These are phyloP conservation scores for Protea cynaroides DNA, from an alignment of 164 flowering plant genomes.

Conservation along the genomic window DNA sequence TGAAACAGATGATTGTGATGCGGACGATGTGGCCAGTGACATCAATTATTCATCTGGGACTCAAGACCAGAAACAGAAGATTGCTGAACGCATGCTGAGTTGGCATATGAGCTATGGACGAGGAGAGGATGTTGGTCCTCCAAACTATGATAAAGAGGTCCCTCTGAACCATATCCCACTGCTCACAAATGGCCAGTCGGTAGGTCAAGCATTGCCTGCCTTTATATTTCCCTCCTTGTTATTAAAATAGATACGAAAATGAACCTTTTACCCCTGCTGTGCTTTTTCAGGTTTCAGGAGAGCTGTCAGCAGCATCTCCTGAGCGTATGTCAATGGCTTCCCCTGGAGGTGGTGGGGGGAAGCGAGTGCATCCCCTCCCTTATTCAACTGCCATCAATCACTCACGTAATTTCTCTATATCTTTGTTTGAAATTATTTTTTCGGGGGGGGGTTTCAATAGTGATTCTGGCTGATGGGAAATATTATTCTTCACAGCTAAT, in stretches of 20 bases:
- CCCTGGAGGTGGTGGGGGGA: conserved; percentile 52
- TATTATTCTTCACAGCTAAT: conserved; percentile 45
- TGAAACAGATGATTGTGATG: conserved; percentile 37
- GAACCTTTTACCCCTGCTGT: background rate
- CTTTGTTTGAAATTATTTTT: conserved; percentile 15
- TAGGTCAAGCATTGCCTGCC: conserved; percentile 14
- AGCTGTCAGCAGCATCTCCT: conserved; percentile 85
- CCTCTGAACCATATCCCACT: conserved; percentile 60
- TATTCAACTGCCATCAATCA: conserved; percentile 42
- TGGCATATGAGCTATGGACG: conserved; percentile 53
- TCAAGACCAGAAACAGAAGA: conserved; percentile 30
- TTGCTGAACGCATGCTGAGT: conserved; percentile 28
- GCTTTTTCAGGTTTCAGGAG: conserved; percentile 66
- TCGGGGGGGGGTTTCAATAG: background rate
- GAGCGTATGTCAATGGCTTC: conserved; percentile 77
- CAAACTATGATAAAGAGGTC: conserved; percentile 67
- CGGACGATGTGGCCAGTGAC: conserved; percentile 36
- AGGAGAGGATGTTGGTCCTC: conserved; percentile 49
- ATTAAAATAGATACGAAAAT: background rate
- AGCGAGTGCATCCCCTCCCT: conserved; percentile 44
- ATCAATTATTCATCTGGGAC: conserved; percentile 52
- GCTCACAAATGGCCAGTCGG: conserved; percentile 66
- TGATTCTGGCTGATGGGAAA: background rate
- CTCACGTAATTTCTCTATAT: conserved; percentile 30
- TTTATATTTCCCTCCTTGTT: background rate